Evolutionary conservation across 139 green algal species (phyloP), one percentile per base, ranked within the genome.

Genomic region (Coelastrella sp.): DNA sequence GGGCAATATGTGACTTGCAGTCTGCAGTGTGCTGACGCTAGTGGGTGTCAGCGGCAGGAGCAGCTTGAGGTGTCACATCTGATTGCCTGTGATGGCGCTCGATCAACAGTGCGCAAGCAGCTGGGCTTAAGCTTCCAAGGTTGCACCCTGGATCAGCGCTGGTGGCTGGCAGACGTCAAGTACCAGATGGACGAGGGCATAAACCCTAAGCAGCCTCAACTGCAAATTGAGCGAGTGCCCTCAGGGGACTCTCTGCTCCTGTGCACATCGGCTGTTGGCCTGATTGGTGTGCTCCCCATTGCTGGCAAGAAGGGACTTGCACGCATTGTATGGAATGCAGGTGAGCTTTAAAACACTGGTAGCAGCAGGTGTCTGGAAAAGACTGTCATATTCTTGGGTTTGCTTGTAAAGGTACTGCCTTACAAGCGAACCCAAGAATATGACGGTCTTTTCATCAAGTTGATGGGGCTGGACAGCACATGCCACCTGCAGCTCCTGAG

Each of bases 71-170:
- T 19, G 15, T 75, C 82, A 61, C 56, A 74, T 70, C 65, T 89
- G 9, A 60, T 89, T 12, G 84, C 61, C 22, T 89, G 84, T 58
- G 84, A 89, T 24, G 84, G 84, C 8, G 84, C 27, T 15, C 65
- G 84, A 15, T 89, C 84, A 35, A n/a, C 84, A n/a, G 84, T 89
- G 3, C 70, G 84, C 70, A 89, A 89, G 84, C 35, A 27, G 84
- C 56, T 83, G 12, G 84, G 84, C 20, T 9, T 73, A 7, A 12
- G 10, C 59, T 89, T 89, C 25, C 12, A 7, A 22, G 84, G 84
- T 56, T 8, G 20, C 20, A 83, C 84, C 5, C 15, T 83, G 70
- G 63, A 70, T 58, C 70, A 89, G 70, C 84, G 84, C 56, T 89
- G 70, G 70, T 58, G 82, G 56, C 56, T 89, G 49, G 70, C 20